phyloP scores from a whole-genome alignment of 257 asterid genomes.

The Prunella vulgaris region DNA sequence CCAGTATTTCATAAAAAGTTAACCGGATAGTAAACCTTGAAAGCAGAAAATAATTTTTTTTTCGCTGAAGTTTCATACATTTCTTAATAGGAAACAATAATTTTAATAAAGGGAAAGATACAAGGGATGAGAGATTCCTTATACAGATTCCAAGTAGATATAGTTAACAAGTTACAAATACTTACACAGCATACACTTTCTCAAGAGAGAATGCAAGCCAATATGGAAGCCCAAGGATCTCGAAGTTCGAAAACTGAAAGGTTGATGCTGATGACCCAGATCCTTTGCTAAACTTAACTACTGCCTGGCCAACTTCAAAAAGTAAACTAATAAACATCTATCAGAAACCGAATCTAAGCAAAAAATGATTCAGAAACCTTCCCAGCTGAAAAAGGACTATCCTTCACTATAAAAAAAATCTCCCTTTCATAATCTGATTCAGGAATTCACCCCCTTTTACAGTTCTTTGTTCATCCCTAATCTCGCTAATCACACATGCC shows the following conservation, averaged over 20 bases:
- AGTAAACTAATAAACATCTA: constrained; percentile 25
- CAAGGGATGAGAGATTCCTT: no score
- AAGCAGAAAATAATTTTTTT: constrained; percentile 12
- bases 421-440: no score
- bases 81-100: no score
- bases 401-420: no score
- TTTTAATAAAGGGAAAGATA: no score
- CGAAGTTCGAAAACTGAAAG: constrained; percentile 67
- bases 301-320: constrained; percentile 72
- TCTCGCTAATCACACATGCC: no score
- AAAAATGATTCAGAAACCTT: no score
- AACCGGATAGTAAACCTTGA: constrained; percentile 13
- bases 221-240: constrained; percentile 81
- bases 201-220: constrained; percentile 76
- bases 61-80: neutral
- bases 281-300: constrained; percentile 46
- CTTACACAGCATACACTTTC: constrained; percentile 61
- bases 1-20: constrained; percentile 21
- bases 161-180: neutral
- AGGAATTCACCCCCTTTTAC: no score
- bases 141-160: no score
- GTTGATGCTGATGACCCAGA: constrained; percentile 48
- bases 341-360: constrained; percentile 5
- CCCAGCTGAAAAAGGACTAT: no score
- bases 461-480: no score